phyloP scores from a whole-genome alignment of 148 eudicot species.

The Vaccinium myrtillus region DNA sequence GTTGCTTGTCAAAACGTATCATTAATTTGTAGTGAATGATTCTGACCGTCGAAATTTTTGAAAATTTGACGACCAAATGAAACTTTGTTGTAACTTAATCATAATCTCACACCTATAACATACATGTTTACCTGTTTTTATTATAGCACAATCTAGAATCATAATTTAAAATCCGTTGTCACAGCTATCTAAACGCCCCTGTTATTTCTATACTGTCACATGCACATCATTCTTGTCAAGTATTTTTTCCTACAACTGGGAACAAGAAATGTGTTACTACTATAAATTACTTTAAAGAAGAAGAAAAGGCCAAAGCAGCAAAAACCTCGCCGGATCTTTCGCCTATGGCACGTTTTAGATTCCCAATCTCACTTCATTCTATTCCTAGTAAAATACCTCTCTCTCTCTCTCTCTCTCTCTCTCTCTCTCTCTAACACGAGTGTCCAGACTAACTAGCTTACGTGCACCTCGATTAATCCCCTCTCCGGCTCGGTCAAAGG shows the following conservation, averaged over 20 bases:
- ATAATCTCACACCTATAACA: no score
- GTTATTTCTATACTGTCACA: background rate
- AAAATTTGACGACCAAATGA: no score
- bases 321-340: slow-evolving; percentile 70
- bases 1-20: background rate
- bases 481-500: no score
- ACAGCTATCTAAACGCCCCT: no score
- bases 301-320: slow-evolving; percentile 34
- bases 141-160: no score
- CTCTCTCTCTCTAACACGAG: background rate
- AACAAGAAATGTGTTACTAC: background rate
- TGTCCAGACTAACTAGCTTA: no score
- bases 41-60: background rate
- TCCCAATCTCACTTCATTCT: slow-evolving; percentile 19
- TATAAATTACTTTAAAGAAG: no score
- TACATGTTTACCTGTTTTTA: no score
- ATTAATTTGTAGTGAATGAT: background rate
- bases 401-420: slow-evolving; percentile 2
- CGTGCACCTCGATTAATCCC: no score
- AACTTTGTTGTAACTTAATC: no score
- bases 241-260: background rate
- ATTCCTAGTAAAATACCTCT: slow-evolving; percentile 10
- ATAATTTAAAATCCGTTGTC: no score
- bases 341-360: slow-evolving; percentile 68
- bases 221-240: background rate